Evolutionary conservation across 75 land plant genomes (phyloP).

Genomic region (Cryptomeria japonica): DNA sequence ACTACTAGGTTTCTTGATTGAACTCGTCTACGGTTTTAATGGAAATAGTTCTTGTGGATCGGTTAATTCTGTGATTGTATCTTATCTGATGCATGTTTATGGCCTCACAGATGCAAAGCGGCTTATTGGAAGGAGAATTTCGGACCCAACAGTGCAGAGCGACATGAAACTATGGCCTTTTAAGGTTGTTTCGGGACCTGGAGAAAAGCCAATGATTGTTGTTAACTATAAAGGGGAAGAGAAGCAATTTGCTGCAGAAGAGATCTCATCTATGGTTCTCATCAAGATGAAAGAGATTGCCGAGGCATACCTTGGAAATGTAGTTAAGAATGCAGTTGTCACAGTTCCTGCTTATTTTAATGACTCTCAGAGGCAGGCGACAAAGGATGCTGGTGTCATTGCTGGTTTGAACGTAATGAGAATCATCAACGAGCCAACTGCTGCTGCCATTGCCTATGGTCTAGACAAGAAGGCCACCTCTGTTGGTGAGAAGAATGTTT

Average conservation of each 20-base stretch:
- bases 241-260: slow-evolving; percentile 48
- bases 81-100: background rate
- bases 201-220: slow-evolving; percentile 47
- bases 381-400: slow-evolving; percentile 53
- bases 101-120: slow-evolving; percentile 37
- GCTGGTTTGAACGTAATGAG: slow-evolving; percentile 48
- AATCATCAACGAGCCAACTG: slow-evolving; percentile 60
- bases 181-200: slow-evolving; percentile 40
- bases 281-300: slow-evolving; percentile 51
- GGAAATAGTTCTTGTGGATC: background rate
- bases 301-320: slow-evolving; percentile 36
- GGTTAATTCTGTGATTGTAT: no score
- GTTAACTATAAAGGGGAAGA: slow-evolving; percentile 45
- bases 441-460: slow-evolving; percentile 70
- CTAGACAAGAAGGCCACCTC: slow-evolving; percentile 52
- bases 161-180: slow-evolving; percentile 49
- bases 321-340: slow-evolving; percentile 42
- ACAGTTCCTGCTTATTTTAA: slow-evolving; percentile 56
- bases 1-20: no score
- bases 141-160: slow-evolving; percentile 30
- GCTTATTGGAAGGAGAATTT: slow-evolving; percentile 36
- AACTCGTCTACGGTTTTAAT: background rate
- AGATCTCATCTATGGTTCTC: slow-evolving; percentile 53
- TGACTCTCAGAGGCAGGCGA: slow-evolving; percentile 52
- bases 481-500: slow-evolving; percentile 50